A percentile compares a stretch with the other conserved stretches of the same genome.
Conservation (phyloP, 331 rosid species). For the Quercus lobata region DNA sequence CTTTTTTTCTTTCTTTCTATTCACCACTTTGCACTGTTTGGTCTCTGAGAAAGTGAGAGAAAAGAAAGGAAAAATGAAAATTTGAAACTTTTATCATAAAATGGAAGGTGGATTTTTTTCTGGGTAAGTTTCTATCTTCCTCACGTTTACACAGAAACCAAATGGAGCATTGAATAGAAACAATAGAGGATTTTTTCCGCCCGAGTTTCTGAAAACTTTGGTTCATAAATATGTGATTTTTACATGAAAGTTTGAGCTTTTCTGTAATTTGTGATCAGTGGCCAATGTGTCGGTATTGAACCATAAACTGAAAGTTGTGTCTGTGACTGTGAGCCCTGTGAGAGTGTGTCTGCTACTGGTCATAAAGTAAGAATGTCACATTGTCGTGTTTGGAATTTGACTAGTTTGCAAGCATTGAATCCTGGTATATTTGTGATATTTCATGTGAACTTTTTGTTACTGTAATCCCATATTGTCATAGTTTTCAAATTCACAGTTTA, state of each 20-base stretch:
- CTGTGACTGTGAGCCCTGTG: no score
- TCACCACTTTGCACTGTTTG: not conserved
- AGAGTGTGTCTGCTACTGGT: no score
- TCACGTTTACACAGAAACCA: not conserved
- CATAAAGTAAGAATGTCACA: not conserved
- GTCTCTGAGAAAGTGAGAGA: not conserved
- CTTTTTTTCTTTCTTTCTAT: not conserved
- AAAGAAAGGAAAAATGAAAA: not conserved
- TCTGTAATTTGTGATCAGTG: not conserved
- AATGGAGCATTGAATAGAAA: not conserved
- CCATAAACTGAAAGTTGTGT: not conserved
- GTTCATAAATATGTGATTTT: not conserved
- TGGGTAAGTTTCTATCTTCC: not conserved
- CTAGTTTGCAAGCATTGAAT: not conserved
- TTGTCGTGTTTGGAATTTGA: not conserved
- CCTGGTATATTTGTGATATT: not conserved
- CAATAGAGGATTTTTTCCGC: no score
- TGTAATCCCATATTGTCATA: not conserved
- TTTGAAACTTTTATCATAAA: not conserved
- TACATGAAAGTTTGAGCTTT: not conserved
- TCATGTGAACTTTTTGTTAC: not conserved
- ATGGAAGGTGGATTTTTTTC: not conserved
- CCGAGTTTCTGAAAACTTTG: not conserved
- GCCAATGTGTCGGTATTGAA: not conserved
- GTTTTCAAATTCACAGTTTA: conserved; percentile 3